Base-by-base conservation (phyloP, 768 basidiomycete genomes). In the Porpolomopsis calyptriformis region DNA sequence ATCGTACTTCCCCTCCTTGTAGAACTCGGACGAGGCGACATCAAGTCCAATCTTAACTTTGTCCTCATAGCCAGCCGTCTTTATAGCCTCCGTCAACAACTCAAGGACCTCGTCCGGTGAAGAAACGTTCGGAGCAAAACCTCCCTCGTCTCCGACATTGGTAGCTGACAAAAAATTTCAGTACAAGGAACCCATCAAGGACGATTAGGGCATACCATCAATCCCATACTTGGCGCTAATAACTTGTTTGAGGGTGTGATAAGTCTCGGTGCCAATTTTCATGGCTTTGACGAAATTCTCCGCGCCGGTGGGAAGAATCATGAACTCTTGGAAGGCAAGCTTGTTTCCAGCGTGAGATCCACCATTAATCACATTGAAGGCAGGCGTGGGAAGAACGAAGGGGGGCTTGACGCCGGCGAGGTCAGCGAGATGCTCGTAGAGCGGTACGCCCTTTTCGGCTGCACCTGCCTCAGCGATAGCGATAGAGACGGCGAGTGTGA, bases 281-380 rank as follows among this genome's bases (percentile, higher is more conserved):
- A 99, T 83, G 48, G 96, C 92, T 74, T 99, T 93, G 25, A 87
- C 81, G 77, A 98, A 99, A 49, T 76, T 76, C 14, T 73, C 57
- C 43, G 96, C 96, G 43, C 93, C 94, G 50, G 91, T 93, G 51
- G 96, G 94, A 52, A 97, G 77, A 56, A 99, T 77, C 96, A 99
- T 98, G 76, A 99, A 99, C 69, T 99, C 96, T 70, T 99, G 96
- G 88, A 98, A 99, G 31, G 96, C 96, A 52, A 99, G 86, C 69
- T 94, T 93, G 78, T 99, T 99, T 42, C 96, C 96, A 49, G 96
- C 96, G 64, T 99, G 96, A 52, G 94, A 97, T 53, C 96, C 96
- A 66, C 96, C 96, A 70, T 99, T 99, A 76, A 99, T 99, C 58
- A 99, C 96, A 65, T 99, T 99, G 79, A 99, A 92, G 49, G 88